These are phyloP conservation scores for Gossypium turneri DNA, from an alignment of 345 rosid genomes.

Conservation along the genomic window DNA sequence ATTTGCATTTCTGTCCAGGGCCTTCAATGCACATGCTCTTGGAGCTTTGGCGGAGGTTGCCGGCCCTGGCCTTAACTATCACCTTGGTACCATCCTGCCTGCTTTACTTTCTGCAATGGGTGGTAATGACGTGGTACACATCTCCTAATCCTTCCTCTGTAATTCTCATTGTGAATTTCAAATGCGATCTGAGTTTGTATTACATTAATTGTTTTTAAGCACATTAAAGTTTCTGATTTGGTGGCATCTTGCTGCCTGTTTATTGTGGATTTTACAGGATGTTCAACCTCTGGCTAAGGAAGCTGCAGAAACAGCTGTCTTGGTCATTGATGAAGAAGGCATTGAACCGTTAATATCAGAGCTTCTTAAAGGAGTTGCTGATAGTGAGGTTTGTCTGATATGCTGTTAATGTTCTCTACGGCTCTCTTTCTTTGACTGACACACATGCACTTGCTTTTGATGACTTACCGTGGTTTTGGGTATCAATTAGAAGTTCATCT, in stretches of 20 bases:
- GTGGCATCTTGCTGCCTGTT: constrained; percentile 4
- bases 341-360: constrained; percentile 72
- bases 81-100: constrained; percentile 90
- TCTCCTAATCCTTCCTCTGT: not conserved
- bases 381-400: constrained; percentile 54
- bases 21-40: constrained; percentile 95
- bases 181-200: not conserved
- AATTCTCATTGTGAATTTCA: not conserved
- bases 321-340: constrained; percentile 93
- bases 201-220: not conserved
- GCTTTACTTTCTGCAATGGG: constrained; percentile 88
- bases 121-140: constrained; percentile 55
- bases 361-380: constrained; percentile 80
- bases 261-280: constrained; percentile 43
- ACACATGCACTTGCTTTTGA: constrained; percentile 8
- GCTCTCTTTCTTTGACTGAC: not conserved
- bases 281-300: constrained; percentile 82
- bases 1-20: constrained; percentile 42
- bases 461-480: constrained; percentile 39
- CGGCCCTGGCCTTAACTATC: constrained; percentile 80
- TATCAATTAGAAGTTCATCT: constrained; percentile 75
- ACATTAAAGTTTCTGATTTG: not conserved
- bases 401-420: not conserved
- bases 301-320: constrained; percentile 81
- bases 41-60: constrained; percentile 99